These are phyloP conservation scores for Colletotrichum eleusines DNA, from an alignment of 2,329 filamentous ascomycete species.

Conservation along the genomic window DNA sequence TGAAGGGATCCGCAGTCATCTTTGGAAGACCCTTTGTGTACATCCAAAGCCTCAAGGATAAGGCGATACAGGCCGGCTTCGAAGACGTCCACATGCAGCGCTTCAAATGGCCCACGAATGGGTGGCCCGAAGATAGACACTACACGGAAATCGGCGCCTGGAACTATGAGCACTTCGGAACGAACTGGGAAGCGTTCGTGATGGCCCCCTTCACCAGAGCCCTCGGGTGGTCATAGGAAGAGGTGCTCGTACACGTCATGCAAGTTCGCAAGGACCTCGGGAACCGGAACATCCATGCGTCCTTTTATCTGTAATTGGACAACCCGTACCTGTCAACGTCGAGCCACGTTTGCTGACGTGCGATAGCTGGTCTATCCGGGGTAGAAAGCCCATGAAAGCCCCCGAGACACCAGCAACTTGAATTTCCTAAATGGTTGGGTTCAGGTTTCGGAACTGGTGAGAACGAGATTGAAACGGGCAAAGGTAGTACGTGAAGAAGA, in stretches of 20 bases:
- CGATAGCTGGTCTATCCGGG: slow-evolving; percentile 15
- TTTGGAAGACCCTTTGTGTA: background rate
- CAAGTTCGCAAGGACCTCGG: slow-evolving; percentile 48
- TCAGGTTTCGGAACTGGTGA: background rate
- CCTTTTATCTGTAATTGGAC: slow-evolving; percentile 46
- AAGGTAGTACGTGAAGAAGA: background rate
- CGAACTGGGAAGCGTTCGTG: slow-evolving; percentile 49
- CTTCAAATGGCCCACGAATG: slow-evolving; percentile 49
- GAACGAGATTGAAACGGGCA: no score
- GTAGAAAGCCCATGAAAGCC: slow-evolving; percentile 13
- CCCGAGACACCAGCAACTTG: background rate
- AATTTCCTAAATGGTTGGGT: no score
- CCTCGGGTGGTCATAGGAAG: slow-evolving; percentile 46
- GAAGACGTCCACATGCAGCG: slow-evolving; percentile 45
- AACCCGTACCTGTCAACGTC: fast-evolving
- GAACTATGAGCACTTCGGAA: slow-evolving; percentile 48
- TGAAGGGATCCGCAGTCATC: background rate
- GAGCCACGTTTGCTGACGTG: background rate
- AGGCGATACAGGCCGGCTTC: slow-evolving; percentile 49
- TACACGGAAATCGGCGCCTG: slow-evolving; percentile 52
- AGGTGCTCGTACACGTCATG: slow-evolving; percentile 48
- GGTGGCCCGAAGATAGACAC: slow-evolving; percentile 51
- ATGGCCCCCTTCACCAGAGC: background rate
- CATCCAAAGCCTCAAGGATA: background rate
- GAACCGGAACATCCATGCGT: slow-evolving; percentile 49